These are phyloP conservation scores for Salisapilia sapeloensis DNA, from an alignment of 352 stramenopile genomes.

Conservation along the genomic window DNA sequence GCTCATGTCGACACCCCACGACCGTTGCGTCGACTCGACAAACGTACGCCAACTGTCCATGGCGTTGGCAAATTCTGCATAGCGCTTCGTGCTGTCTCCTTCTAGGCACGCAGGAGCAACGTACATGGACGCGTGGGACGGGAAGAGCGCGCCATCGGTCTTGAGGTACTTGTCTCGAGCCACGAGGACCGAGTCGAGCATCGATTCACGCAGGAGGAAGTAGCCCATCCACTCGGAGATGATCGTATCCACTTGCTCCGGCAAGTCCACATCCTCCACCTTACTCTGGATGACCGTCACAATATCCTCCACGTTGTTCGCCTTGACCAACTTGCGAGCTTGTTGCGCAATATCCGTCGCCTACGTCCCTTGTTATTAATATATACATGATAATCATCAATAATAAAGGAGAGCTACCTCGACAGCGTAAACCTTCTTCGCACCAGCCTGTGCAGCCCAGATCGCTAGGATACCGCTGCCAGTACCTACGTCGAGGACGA, in stretches of 20 bases:
- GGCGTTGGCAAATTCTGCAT: constrained; percentile 62
- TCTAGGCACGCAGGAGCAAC: constrained; percentile 94
- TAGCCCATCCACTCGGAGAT: constrained; percentile 99
- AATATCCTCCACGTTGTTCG: constrained; percentile 92
- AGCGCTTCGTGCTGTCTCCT: constrained; percentile 74
- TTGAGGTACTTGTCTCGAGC: constrained; percentile 95
- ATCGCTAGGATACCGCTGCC: constrained; percentile 97
- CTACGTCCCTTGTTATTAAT: too few species aligned
- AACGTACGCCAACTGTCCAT: constrained; percentile 78
- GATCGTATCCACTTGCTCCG: constrained; percentile 98
- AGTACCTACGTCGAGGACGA: constrained; percentile 98
- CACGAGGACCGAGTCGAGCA: constrained; percentile 97
- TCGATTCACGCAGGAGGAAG: constrained; percentile 97
- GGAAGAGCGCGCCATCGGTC: constrained; percentile 94
- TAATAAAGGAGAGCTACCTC: constrained; percentile 19
- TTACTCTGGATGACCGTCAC: constrained; percentile 98
- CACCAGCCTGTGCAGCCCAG: constrained; percentile 96
- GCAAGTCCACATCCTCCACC: constrained; percentile 95
- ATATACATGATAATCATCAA: not conserved
- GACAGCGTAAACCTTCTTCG: constrained; percentile 95
- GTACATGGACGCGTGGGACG: constrained; percentile 96
- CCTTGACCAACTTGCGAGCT: constrained; percentile 89
- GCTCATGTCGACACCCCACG: constrained; percentile 96
- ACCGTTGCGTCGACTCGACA: constrained; percentile 83
- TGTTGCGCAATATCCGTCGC: constrained; percentile 97